Conservation (phyloP, 495 filamentous ascomycete species). For the Clavariopsis aquatica region DNA sequence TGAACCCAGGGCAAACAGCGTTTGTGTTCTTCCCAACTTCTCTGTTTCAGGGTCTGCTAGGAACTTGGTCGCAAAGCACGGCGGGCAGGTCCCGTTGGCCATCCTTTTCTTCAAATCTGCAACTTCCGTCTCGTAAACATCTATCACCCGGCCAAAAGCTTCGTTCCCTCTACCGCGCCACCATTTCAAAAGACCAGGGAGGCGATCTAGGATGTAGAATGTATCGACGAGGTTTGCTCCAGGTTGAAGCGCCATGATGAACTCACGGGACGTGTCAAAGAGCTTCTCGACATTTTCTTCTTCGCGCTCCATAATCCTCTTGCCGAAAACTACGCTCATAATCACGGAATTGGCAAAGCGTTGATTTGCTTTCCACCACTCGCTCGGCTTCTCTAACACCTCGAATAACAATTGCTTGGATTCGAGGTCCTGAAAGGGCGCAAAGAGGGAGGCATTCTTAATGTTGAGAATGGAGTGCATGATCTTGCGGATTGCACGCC, state of each 20-base stretch:
- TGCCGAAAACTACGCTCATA: constrained; percentile 27
- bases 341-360: constrained; percentile 24
- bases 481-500: constrained; percentile 34
- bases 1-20: constrained; percentile 16
- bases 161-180: constrained; percentile 5
- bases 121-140: constrained; percentile 15
- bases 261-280: constrained; percentile 10
- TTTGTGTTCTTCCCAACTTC: constrained; percentile 18
- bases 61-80: constrained; percentile 27
- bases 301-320: constrained; percentile 1
- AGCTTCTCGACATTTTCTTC: constrained; percentile 11
- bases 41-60: constrained; percentile 9
- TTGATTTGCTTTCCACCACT: constrained; percentile 18
- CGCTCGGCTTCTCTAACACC: constrained; percentile 5
- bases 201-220: constrained; percentile 11
- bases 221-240: constrained; percentile 25
- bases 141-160: background rate
- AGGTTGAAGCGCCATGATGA: constrained; percentile 20
- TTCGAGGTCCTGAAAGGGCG: constrained; percentile 26
- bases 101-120: constrained; percentile 12
- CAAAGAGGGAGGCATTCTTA: constrained; percentile 13
- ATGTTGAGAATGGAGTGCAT: constrained; percentile 26
- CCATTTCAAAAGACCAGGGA: constrained; percentile 9
- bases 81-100: constrained; percentile 5
- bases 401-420: constrained; percentile 20